These are phyloP conservation scores for Dipsacomyces acuminosporus DNA, from an alignment of 371 early-diverging fungal species.

Conservation along the genomic window DNA sequence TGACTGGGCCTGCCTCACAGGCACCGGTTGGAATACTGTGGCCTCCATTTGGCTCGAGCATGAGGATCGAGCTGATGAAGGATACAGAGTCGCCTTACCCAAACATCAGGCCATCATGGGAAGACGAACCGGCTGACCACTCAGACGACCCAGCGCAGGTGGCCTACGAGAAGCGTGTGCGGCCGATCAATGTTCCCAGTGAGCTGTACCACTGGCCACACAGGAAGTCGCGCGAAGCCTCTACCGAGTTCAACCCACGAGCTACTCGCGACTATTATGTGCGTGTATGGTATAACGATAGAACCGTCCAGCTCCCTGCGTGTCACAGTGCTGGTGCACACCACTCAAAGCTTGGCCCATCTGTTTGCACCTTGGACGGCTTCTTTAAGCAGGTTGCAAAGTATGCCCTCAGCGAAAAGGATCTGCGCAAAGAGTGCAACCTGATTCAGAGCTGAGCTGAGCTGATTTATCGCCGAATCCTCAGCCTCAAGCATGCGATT, in stretches of 20 bases:
- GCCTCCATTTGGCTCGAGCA: constrained; percentile 53
- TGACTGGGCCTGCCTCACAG: constrained; percentile 13
- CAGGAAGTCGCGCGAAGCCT: background rate
- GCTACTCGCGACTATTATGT: constrained; percentile 56
- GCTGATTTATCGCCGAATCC: too few relatives aligned
- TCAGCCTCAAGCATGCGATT: too few relatives aligned
- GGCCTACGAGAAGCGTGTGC: constrained; percentile 21
- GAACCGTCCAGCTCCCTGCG: constrained; percentile 55
- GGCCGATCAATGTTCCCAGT: constrained; percentile 26
- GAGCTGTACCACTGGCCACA: constrained; percentile 29
- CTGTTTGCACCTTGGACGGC: constrained; percentile 67
- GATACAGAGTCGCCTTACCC: constrained; percentile 37
- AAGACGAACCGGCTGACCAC: constrained; percentile 15
- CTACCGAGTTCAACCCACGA: constrained; percentile 14
- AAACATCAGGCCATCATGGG: constrained; percentile 31
- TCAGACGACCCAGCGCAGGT: constrained; percentile 15
- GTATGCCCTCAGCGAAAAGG: constrained; percentile 55
- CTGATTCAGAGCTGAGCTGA: too few relatives aligned
- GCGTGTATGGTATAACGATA: constrained; percentile 66
- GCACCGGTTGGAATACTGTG: constrained; percentile 33
- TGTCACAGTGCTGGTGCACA: constrained; percentile 59
- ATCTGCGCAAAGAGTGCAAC: constrained; percentile 22
- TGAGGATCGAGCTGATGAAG: constrained; percentile 67
- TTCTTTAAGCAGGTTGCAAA: constrained; percentile 59
- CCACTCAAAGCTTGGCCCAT: constrained; percentile 53